Base-by-base conservation (phyloP, 495 filamentous ascomycete genomes). In the Penicillium mononematosum region DNA sequence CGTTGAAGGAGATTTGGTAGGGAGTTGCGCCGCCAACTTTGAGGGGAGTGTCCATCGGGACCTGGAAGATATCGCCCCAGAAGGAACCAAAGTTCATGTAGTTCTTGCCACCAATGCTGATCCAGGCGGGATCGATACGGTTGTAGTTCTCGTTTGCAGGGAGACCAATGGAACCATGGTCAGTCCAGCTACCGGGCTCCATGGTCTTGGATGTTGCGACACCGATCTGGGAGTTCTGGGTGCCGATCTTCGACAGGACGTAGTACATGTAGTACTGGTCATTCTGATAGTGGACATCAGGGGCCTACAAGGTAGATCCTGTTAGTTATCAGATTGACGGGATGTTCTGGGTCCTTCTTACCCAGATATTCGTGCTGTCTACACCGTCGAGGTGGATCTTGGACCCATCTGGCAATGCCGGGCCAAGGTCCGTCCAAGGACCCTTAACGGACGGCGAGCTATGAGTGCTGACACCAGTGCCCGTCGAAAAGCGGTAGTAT, bases 401-500 rank as follows among this genome's bases (percentile, higher is more conserved):
- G 5, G 82, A 83, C 4, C 83, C 83, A 25, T 59, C 62, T 1
- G 83, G 78, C n/a, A 91, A 65, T 0, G 78, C 84, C 11, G 75
- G 66, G 10, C 88, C 87, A 17, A 71, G 60, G 53, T 78, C 78
- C 0, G 72, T 82, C 88, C 88, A 92, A 1, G 88, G 85, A 0
- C 88, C 88, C 20, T 68, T 73, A 25, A 90, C 63, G 8, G 77
- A 73, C 6, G 79, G 66, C 0, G 88, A 78, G 1, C 81, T 84
- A 54, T 82, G 77, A 29, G 86, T 81, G 39, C 76, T 70, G 55
- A 92, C 81, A 46, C 76, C 78, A 20, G 77, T 81, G 27, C 82
- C 81, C 0, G 88, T 90, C 1, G 81, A 81, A 72, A 90, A 91
- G 42, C 85, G 84, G 73, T 86, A 92, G 72, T 89, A 92, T 3